These are phyloP conservation scores for Rhinocladiella mackenziei DNA, from an alignment of 2,329 filamentous ascomycete genomes.

Conservation along the genomic window DNA sequence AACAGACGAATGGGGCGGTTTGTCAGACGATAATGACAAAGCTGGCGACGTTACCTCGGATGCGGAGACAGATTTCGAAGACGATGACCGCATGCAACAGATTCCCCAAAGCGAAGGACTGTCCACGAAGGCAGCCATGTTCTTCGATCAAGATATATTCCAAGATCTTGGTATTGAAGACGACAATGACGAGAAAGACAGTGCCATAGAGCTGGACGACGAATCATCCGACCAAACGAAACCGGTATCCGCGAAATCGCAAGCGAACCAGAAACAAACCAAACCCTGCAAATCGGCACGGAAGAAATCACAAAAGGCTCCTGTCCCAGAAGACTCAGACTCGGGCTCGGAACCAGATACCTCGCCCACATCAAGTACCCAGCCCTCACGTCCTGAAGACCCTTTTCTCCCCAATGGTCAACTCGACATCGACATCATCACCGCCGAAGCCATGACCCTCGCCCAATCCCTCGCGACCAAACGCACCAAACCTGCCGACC, in stretches of 20 bases:
- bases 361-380: slow-evolving; percentile 16
- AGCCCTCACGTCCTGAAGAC: slow-evolving; percentile 30
- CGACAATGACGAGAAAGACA: slow-evolving; percentile 45
- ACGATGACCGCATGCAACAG: slow-evolving; percentile 18
- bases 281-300: slow-evolving; percentile 30
- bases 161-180: slow-evolving; percentile 69
- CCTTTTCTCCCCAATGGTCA: slow-evolving; percentile 42
- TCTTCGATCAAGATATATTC: slow-evolving; percentile 96
- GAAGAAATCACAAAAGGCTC: slow-evolving; percentile 25
- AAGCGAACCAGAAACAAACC: slow-evolving; percentile 27
- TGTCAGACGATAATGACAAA: slow-evolving; percentile 67
- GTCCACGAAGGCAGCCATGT: slow-evolving; percentile 79
- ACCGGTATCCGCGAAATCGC: slow-evolving; percentile 3
- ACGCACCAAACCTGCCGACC: slow-evolving; percentile 70
- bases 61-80: slow-evolving; percentile 38
- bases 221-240: slow-evolving; percentile 26
- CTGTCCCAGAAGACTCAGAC: slow-evolving; percentile 15
- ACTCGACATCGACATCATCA: slow-evolving; percentile 93
- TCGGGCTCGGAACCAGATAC: slow-evolving; percentile 38
- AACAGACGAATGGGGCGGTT: slow-evolving; percentile 88
- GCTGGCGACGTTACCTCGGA: slow-evolving; percentile 47
- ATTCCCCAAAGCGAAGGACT: slow-evolving; percentile 49
- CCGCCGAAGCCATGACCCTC: slow-evolving; percentile 97
- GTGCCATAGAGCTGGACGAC: slow-evolving; percentile 37
- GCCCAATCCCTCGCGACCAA: slow-evolving; percentile 88